Base-by-base conservation (phyloP, 2,329 filamentous ascomycete species). In the Paracoccidioides lutzii region DNA sequence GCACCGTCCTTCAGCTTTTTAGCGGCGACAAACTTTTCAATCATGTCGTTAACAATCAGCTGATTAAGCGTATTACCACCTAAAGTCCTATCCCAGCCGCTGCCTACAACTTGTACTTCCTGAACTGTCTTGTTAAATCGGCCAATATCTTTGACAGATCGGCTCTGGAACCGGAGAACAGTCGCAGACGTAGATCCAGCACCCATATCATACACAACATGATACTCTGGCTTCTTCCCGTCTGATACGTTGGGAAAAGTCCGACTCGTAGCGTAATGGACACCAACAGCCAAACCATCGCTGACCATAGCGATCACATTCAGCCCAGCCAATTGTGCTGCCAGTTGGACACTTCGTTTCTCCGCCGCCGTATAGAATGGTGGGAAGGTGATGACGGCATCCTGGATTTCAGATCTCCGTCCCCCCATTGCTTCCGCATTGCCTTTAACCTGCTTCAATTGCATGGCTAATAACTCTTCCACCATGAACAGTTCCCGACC, bases 161-260 rank as follows among this genome's bases (percentile, higher is more conserved):
- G 84, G 67, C 87, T 87, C 71, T 96, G 90, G 74, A 98, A 95
- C 65, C 84, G 86, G 68, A 98, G 74, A 53, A 98, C 76, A 5
- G 90, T 93, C 4, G 91, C 91, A 64, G 89, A 95, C 37, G 91
- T 87, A 48, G 89, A 96, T 4, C 93, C 93, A 62, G 93, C 90
- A 62, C 93, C 93, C 90, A 98, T 97, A 68, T 98, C 93, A 67
- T 93, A 98, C 35, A 98, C 82, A 69, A 98, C 75, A 73, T 98
- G 89, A 64, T 90, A 82, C 72, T 98, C 93, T 0, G 93, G 85
- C 75, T 90, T 90, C 61, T 81, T 85, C 55, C 88, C 89, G 54
- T 93, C 84, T 55, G 82, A 87, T 58, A 93, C 77, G 64, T 82
- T 89, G 41, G 90, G 89, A 71, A 97, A 98, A 14, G 87, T 89